Evolutionary conservation across 768 basidiomycete genomes (phyloP).

Genomic region (Daedalea quercina): DNA sequence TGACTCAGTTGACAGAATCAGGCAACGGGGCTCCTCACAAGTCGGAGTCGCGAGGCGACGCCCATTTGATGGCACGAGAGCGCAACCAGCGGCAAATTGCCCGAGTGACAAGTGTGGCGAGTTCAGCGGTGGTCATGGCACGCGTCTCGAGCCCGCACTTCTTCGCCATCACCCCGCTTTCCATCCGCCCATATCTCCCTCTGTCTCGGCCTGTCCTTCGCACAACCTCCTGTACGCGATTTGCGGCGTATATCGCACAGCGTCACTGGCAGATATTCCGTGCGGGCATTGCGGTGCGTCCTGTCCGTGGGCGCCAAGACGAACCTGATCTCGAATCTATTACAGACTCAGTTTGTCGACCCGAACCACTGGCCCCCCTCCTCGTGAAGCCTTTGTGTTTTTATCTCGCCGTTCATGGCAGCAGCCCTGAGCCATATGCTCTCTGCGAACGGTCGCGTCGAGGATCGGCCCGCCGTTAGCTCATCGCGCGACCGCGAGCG

Average conservation of each 20-base stretch:
- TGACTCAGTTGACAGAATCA: neutral
- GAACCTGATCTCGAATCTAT: neutral
- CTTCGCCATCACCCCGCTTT: too few relatives aligned
- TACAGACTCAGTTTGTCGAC: neutral
- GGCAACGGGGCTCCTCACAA: neutral
- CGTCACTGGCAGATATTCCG: neutral
- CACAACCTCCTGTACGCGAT: too few relatives aligned
- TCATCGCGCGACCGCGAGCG: slow-evolving; percentile 6
- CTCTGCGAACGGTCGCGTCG: neutral
- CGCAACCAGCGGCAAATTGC: too few relatives aligned
- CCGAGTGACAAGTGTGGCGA: neutral
- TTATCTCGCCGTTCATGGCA: neutral
- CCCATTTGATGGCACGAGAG: neutral
- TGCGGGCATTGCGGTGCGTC: neutral
- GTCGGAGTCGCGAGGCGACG: neutral
- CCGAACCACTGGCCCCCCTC: neutral
- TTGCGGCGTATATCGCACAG: neutral
- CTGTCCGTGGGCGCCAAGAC: neutral
- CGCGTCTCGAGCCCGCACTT: too few relatives aligned
- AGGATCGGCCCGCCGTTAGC: neutral
- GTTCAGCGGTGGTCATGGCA: too few relatives aligned
- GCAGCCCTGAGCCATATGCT: neutral
- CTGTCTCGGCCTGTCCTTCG: too few relatives aligned
- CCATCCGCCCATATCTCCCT: too few relatives aligned
- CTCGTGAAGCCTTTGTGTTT: neutral